phyloP scores from a whole-genome alignment of 371 early-diverging fungal genomes.

The Apophysomyces elegans region DNA sequence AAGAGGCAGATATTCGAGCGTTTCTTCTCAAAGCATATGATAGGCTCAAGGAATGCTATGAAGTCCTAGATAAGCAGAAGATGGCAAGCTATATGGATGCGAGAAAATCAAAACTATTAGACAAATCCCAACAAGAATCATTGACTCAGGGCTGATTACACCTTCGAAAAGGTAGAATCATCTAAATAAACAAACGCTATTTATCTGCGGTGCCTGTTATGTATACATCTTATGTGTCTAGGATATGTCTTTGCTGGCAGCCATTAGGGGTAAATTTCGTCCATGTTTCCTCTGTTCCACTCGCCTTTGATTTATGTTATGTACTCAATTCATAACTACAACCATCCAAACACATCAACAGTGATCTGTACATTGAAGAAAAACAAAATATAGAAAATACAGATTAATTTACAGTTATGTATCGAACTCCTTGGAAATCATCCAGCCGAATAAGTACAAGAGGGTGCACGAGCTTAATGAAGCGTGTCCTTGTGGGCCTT shows the following conservation, averaged over 20 bases:
- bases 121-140: background rate
- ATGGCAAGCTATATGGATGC: conserved; percentile 35
- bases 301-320: background rate
- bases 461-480: background rate
- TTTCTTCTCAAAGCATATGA: conserved; percentile 27
- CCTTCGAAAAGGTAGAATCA: no score
- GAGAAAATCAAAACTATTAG: conserved; percentile 23
- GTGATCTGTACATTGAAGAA: background rate
- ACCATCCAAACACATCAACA: background rate
- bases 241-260: no score
- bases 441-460: background rate
- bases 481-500: conserved; percentile 13
- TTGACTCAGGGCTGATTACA: no score
- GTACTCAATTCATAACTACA: background rate
- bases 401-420: background rate
- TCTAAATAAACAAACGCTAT: background rate
- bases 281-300: no score
- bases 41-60: conserved; percentile 30
- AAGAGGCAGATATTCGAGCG: background rate
- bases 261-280: no score
- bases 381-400: background rate
- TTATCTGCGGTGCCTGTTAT: no score
- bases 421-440: no score
- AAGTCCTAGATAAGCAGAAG: conserved; percentile 37
- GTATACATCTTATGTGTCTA: no score